Base-by-base conservation (phyloP, 768 basidiomycete species). In the Lentinus brumalis region DNA sequence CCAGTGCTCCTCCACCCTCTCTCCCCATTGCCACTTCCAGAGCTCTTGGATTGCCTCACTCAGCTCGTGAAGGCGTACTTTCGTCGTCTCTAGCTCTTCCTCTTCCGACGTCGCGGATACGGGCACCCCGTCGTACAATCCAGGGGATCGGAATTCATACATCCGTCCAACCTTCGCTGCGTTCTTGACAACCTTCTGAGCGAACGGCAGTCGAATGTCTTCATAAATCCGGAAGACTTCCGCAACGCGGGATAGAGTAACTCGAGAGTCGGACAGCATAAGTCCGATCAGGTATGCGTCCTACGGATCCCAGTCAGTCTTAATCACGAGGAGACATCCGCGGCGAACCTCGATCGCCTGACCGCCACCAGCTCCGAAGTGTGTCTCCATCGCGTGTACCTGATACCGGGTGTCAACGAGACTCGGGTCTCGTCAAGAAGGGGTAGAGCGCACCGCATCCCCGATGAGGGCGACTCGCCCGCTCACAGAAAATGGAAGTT, bases 391-490 rank as follows among this genome's bases (percentile, higher is more conserved):
- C 11, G 69, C 71, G 49, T 73, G 71, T 14, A 64, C 66, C 70
- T 71, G 50, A 21, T 16, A 42, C 46, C 29, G 18, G 7, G 44
- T 11, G 29, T 32, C 60, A 29, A 29, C 30, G 31, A 45, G 4
- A 11, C 55, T 50, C 12, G 9, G 31, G 16, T n/a, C 11, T 29
- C 30, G 56, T 26, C 5, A 31, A 18, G 14, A 26, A 44, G 47
- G 7, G 18, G 16, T 6, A 31, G 11, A 29, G 54, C 59, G 15
- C 38, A 69, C 68, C 11, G 74, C 73, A 57, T 75, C 75, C 0
- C 75, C 75, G 11, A 73, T 57, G 35, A 77, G 60, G 0, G 71
- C 73, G 15, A 74, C 68, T 2, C 66, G 56, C 1, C 70, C 74
- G 30, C 54, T 50, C 5, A 67, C 68, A 8, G 65, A 68, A 50